Evolutionary conservation across 225 moss, liverwort and hornwort genomes (phyloP).

Genomic region (Asterella californica): DNA sequence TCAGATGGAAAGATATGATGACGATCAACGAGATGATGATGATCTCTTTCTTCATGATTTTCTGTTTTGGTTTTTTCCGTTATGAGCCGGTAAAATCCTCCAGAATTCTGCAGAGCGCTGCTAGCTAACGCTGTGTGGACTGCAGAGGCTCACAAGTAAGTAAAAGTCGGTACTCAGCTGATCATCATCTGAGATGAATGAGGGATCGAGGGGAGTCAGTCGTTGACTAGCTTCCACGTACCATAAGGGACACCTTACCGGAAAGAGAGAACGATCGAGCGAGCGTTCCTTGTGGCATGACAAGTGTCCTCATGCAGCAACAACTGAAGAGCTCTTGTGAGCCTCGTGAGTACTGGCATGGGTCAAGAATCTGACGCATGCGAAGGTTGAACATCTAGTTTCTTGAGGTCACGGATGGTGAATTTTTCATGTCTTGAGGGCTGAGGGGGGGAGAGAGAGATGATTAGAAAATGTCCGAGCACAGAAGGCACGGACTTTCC

Average conservation of each 20-base stretch:
- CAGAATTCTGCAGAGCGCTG: not conserved
- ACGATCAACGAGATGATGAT: too few relatives aligned
- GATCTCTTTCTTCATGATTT: not conserved
- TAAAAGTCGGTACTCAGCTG: not conserved
- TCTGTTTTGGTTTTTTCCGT: not conserved
- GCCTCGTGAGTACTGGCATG: not conserved
- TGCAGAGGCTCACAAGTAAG: not conserved
- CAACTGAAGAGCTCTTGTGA: not conserved
- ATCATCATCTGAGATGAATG: not conserved
- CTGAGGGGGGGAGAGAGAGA: not conserved
- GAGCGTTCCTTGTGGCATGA: not conserved
- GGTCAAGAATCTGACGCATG: not conserved
- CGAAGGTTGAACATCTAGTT: not conserved
- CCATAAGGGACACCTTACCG: too few relatives aligned
- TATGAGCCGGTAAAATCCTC: not conserved
- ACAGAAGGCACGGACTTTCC: constrained; percentile 8
- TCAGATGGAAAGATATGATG: not conserved
- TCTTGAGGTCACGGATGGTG: not conserved
- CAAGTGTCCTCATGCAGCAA: not conserved
- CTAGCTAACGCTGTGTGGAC: not conserved
- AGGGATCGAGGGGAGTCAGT: not conserved
- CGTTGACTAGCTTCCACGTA: not conserved
- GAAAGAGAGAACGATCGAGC: not conserved
- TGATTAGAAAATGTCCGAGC: constrained; percentile 5
- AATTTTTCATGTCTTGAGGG: not conserved